Percentiles rank a stretch among this genome's conserved stretches.
Conservation (phyloP, 2,329 filamentous ascomycete species). For the Xylariaceae sp. region DNA sequence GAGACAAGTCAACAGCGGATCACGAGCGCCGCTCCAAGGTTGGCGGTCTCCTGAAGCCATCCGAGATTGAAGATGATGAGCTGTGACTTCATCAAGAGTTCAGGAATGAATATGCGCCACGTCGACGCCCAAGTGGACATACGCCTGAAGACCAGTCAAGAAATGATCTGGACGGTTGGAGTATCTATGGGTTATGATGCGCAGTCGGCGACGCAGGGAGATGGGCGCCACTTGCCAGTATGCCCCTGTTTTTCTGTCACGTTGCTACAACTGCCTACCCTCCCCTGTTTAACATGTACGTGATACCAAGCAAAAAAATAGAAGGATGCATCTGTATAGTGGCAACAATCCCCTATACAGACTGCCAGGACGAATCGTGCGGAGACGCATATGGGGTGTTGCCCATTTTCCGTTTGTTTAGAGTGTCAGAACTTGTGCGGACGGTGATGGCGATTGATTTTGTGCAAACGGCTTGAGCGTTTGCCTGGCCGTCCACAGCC, state of each 20-base stretch:
- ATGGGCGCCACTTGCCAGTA: constrained; percentile 10
- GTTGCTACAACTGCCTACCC: constrained; percentile 10
- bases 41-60: constrained; percentile 90
- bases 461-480: constrained; percentile 8
- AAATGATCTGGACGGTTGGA: constrained; percentile 32
- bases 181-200: constrained; percentile 37
- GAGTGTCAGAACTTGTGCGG: constrained; percentile 9
- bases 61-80: constrained; percentile 89
- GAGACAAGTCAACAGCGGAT: constrained; percentile 80
- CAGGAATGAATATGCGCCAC: constrained; percentile 53
- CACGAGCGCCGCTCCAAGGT: constrained; percentile 91
- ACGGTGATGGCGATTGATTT: constrained; percentile 1
- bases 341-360: constrained; percentile 1
- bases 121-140: constrained; percentile 30
- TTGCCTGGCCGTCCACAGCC: constrained; percentile 1
- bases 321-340: constrained; percentile 15
- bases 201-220: constrained; percentile 3
- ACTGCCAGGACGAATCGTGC: constrained; percentile 15
- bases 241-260: constrained; percentile 13
- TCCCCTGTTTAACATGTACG: constrained; percentile 23
- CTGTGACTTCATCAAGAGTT: constrained; percentile 76
- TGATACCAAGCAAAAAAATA: constrained; percentile 23
- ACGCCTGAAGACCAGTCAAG: constrained; percentile 16
- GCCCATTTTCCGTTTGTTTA: constrained; percentile 19
- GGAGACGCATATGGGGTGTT: constrained; percentile 6